These are phyloP conservation scores for Fusarium sp. DNA, from an alignment of 2,329 filamentous ascomycete species.

Conservation along the genomic window DNA sequence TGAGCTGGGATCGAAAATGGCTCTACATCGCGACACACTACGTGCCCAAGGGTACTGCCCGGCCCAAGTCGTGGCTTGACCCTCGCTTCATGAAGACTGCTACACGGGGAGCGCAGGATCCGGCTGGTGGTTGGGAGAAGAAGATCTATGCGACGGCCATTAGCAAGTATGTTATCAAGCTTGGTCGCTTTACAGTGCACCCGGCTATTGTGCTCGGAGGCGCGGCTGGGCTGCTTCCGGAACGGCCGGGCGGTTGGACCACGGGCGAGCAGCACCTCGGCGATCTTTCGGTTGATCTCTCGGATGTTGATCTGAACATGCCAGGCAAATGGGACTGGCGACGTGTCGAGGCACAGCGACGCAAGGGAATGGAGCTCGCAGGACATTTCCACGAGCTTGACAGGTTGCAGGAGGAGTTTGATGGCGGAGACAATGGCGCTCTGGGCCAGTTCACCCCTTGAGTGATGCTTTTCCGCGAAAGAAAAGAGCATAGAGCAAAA, in stretches of 20 bases:
- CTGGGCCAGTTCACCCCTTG: slow-evolving; percentile 62
- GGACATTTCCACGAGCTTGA: slow-evolving; percentile 69
- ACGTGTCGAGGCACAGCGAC: slow-evolving; percentile 65
- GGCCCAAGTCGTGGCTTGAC: slow-evolving; percentile 66
- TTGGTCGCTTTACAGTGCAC: slow-evolving; percentile 84
- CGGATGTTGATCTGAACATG: slow-evolving; percentile 49
- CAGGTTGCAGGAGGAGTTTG: slow-evolving; percentile 62
- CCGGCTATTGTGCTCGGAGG: slow-evolving; percentile 80
- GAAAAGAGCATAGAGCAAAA: not conserved
- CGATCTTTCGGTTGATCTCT: slow-evolving; percentile 52
- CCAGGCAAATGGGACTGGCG: slow-evolving; percentile 68
- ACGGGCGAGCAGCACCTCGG: slow-evolving; percentile 58
- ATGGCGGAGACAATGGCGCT: slow-evolving; percentile 64
- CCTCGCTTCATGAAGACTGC: slow-evolving; percentile 56
- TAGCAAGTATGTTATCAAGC: slow-evolving; percentile 86
- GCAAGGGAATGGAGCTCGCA: slow-evolving; percentile 66
- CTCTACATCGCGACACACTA: slow-evolving; percentile 82
- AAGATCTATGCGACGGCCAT: slow-evolving; percentile 78
- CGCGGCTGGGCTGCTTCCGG: slow-evolving; percentile 77
- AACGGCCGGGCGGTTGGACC: slow-evolving; percentile 75
- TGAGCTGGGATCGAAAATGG: slow-evolving; percentile 87
- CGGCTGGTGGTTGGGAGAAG: slow-evolving; percentile 64
- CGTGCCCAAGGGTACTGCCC: slow-evolving; percentile 70
- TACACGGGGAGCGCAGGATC: slow-evolving; percentile 53
- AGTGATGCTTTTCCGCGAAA: slow-evolving; percentile 24